phyloP scores from a whole-genome alignment of 2,329 filamentous ascomycete species.

The Nemania sp. region DNA sequence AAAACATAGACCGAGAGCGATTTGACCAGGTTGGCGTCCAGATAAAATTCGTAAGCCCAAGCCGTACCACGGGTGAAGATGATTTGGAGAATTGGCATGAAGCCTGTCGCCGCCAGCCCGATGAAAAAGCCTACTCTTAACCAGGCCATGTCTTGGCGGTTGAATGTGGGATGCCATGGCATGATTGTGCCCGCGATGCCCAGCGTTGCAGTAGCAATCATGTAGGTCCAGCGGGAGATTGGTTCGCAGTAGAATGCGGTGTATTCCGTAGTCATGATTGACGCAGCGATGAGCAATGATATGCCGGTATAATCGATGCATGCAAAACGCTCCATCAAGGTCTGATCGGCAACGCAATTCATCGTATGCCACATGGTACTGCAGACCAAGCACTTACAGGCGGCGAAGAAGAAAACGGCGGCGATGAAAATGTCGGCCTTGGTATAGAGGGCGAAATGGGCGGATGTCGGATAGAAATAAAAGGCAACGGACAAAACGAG shows the following conservation, averaged over 20 bases:
- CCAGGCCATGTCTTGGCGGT: conserved; percentile 91
- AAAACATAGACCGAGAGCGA: conserved; percentile 83
- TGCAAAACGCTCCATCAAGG: conserved; percentile 89
- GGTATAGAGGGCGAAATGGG: conserved; percentile 84
- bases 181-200: conserved; percentile 87
- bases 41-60: conserved; percentile 89
- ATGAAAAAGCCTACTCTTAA: conserved; percentile 90
- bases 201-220: conserved; percentile 77
- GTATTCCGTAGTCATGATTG: conserved; percentile 98
- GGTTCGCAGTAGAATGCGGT: conserved; percentile 99
- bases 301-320: conserved; percentile 99
- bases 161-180: conserved; percentile 96
- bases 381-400: conserved; percentile 92
- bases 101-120: conserved; percentile 83
- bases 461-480: conserved; percentile 90
- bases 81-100: conserved; percentile 86
- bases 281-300: conserved; percentile 89
- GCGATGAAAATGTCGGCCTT: conserved; percentile 90
- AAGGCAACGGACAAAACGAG: conserved; percentile 88
- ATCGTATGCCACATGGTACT: conserved; percentile 98
- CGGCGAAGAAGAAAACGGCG: conserved; percentile 93
- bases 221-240: conserved; percentile 82
- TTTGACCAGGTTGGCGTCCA: conserved; percentile 73
- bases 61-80: conserved; percentile 74
- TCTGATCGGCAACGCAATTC: conserved; percentile 91